These are phyloP conservation scores for Simplicillium aogashimaense DNA, from an alignment of 2,329 filamentous ascomycete genomes.

Conservation along the genomic window DNA sequence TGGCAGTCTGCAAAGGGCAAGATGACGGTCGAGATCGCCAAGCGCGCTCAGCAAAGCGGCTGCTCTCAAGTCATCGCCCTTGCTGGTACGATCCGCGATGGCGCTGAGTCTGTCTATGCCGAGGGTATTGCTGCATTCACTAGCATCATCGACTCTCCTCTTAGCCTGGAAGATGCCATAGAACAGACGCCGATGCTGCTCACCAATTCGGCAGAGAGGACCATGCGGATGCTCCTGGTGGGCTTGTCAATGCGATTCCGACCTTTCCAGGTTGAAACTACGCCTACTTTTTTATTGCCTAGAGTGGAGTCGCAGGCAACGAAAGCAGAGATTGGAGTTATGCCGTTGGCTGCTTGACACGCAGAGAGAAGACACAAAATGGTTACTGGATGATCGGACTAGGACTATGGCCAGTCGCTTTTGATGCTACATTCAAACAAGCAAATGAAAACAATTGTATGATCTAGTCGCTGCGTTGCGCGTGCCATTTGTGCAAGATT, in stretches of 20 bases:
- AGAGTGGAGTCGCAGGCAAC: no score
- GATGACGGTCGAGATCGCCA: conserved; percentile 41
- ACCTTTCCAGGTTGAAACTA: no score
- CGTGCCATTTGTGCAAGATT: no score
- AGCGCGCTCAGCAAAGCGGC: conserved; percentile 31
- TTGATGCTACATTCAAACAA: no score
- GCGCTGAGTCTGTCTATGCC: neutral
- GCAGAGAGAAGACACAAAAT: no score
- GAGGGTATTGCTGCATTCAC: neutral
- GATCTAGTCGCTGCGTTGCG: no score
- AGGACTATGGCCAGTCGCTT: no score
- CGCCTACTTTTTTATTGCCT: no score
- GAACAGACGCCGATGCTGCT: neutral
- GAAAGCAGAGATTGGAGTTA: no score
- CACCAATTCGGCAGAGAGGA: neutral
- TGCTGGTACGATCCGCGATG: conserved; percentile 23
- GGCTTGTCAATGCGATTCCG: neutral
- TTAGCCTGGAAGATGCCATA: neutral
- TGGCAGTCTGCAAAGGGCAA: conserved; percentile 40
- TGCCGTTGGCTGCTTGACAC: no score
- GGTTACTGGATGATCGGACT: no score
- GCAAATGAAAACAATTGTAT: no score
- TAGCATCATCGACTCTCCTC: neutral
- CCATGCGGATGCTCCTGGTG: neutral
- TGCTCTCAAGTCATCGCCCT: conserved; percentile 30